Evolutionary conservation across 1,284 basidiomycete species (phyloP).

Genomic region (Farysia itapuensis): DNA sequence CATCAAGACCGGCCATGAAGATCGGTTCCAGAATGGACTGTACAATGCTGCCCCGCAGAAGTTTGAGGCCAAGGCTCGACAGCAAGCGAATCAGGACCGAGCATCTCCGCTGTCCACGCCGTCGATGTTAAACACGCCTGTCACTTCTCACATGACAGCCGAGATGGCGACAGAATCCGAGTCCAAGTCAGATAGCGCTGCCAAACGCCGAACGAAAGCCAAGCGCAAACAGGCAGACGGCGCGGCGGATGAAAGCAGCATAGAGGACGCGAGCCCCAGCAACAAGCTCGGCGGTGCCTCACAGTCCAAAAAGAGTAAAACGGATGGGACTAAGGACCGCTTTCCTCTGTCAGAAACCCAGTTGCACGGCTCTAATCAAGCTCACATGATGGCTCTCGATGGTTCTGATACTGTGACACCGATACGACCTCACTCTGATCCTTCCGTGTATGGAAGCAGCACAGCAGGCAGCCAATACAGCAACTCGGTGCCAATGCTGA

Average conservation of each 20-base stretch:
- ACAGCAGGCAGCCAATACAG: conserved; percentile 32
- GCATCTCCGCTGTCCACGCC: conserved; percentile 6
- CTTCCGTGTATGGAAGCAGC: conserved; percentile 37
- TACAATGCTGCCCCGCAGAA: conserved; percentile 41
- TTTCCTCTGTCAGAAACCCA: conserved; percentile 36
- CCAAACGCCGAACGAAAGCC: conserved; percentile 30
- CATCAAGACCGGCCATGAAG: conserved; percentile 58
- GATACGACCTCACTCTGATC: conserved; percentile 16
- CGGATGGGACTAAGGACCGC: conserved; percentile 9
- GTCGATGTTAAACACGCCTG: conserved; percentile 1
- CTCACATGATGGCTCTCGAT: conserved; percentile 12
- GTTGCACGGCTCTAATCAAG: conserved; percentile 7
- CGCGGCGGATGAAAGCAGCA: conserved; percentile 17
- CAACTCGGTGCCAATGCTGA: conserved; percentile 40
- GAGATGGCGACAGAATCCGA: no score
- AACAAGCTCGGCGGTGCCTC: conserved; percentile 2
- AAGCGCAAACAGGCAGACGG: conserved; percentile 28
- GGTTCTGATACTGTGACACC: conserved; percentile 32
- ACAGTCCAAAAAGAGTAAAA: conserved; percentile 20
- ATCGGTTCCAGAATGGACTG: conserved; percentile 52
- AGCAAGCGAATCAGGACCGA: conserved; percentile 15
- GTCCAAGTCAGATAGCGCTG: background rate
- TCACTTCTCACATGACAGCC: background rate
- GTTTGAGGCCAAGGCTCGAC: conserved; percentile 35
- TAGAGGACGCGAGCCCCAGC: conserved; percentile 2